phyloP scores from a whole-genome alignment of 2,329 filamentous ascomycete genomes.

The Aspergillus proliferans region DNA sequence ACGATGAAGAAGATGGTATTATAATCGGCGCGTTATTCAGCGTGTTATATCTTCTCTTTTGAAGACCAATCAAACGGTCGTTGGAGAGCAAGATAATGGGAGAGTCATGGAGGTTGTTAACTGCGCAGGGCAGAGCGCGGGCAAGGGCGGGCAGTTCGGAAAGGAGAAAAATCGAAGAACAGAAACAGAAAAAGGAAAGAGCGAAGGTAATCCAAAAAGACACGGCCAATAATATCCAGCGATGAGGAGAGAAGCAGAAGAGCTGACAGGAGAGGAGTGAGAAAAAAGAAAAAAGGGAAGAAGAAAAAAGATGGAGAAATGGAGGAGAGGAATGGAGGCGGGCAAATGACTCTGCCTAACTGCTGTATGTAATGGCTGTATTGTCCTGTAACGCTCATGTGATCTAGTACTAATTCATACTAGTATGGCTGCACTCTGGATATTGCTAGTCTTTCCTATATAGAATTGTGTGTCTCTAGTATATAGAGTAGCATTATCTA shows the following conservation, averaged over 20 bases:
- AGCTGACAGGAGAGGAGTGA: not conserved
- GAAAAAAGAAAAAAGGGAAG: not conserved
- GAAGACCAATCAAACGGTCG: constrained; percentile 30
- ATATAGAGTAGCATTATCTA: too few relatives aligned
- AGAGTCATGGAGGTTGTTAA: constrained; percentile 29
- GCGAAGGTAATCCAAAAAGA: not conserved
- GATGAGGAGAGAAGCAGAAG: constrained; percentile 2
- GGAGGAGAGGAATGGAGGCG: not conserved
- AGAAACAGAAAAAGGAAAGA: constrained; percentile 1
- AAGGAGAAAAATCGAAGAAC: constrained; percentile 1
- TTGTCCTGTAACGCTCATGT: not conserved
- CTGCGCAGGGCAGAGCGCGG: constrained; percentile 9
- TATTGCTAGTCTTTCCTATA: not conserved
- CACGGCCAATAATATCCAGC: not conserved
- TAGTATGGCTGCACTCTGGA: not conserved
- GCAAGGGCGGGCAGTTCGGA: constrained; percentile 1
- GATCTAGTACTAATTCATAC: not conserved
- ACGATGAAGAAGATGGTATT: constrained; percentile 8
- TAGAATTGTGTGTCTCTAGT: not conserved
- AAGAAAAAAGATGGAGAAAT: not conserved
- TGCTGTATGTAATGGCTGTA: not conserved
- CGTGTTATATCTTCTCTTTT: too few relatives aligned
- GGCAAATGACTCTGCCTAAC: not conserved
- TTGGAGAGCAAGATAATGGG: constrained; percentile 19
- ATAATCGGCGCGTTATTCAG: too few relatives aligned